Evolutionary conservation across 129 eudicot genomes (phyloP).

Genomic region (Helianthus annuus): HanXRQr2.0-SUNRISE NC_035437.2:54655422-54655921

Average conservation of each 20-base stretch:
- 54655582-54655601: slow-evolving; percentile 41
- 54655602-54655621: slow-evolving; percentile 69
- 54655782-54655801: not conserved
- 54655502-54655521: slow-evolving; percentile 83
- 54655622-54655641: not conserved
- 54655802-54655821: slow-evolving; percentile 17
- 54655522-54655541: slow-evolving; percentile 77
- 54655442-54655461: slow-evolving; percentile 79
- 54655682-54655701: slow-evolving; percentile 21
- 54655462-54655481: slow-evolving; percentile 86
- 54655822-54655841: not conserved
- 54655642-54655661: slow-evolving; percentile 16
- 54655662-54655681: slow-evolving; percentile 18
- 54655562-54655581: slow-evolving; percentile 55
- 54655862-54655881: not conserved
- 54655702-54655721: not conserved
- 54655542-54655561: slow-evolving; percentile 57
- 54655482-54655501: slow-evolving; percentile 73
- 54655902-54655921: not conserved
- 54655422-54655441: slow-evolving; percentile 72
- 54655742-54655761: slow-evolving; percentile 17
- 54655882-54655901: not conserved
- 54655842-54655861: not conserved
- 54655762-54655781: slow-evolving; percentile 11
- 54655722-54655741: slow-evolving; percentile 19